A percentile compares a stretch with the other conserved stretches of the same genome.
These are phyloP conservation scores for Senna tora DNA, from an alignment of 306 rosid species.

Conservation along the genomic window DNA sequence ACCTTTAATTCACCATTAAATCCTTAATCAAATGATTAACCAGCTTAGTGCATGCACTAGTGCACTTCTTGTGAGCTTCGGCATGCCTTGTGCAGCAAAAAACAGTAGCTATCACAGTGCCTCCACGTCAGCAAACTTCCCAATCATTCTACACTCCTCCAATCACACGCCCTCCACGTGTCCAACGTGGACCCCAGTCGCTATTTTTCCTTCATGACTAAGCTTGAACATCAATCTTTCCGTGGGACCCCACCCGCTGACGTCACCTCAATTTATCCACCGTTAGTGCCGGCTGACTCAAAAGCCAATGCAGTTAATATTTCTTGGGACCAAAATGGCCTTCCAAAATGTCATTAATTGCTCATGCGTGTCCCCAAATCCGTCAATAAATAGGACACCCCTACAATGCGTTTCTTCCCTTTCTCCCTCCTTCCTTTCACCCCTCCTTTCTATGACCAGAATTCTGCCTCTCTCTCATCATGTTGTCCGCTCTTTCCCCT, in stretches of 20 bases:
- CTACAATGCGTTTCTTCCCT: conserved; percentile 76
- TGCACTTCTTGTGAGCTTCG: background rate
- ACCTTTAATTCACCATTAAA: background rate
- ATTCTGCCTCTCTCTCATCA: conserved; percentile 48
- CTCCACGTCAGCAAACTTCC: conserved; percentile 27
- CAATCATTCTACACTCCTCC: conserved; percentile 13
- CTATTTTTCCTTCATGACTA: conserved; percentile 56
- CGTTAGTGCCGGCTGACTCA: conserved; percentile 80
- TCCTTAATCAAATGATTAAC: conserved; percentile 29
- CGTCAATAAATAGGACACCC: conserved; percentile 54
- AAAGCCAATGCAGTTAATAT: conserved; percentile 37
- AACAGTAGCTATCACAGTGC: background rate
- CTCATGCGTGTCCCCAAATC: background rate
- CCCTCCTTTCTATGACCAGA: conserved; percentile 18
- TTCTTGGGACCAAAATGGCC: conserved; percentile 47
- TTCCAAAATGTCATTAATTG: background rate
- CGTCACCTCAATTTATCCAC: conserved; percentile 32
- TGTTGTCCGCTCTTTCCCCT: conserved; percentile 62
- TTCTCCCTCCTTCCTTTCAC: conserved; percentile 63
- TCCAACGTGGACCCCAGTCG: conserved; percentile 24
- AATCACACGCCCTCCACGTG: conserved; percentile 4
- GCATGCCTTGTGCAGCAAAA: conserved; percentile 6
- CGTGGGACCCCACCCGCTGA: conserved; percentile 42
- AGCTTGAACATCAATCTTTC: conserved; percentile 44
- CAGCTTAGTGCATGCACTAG: conserved; percentile 25